These are phyloP conservation scores for Stipa capillata DNA, from an alignment of 176 grass and related monocot species.

Conservation along the genomic window DNA sequence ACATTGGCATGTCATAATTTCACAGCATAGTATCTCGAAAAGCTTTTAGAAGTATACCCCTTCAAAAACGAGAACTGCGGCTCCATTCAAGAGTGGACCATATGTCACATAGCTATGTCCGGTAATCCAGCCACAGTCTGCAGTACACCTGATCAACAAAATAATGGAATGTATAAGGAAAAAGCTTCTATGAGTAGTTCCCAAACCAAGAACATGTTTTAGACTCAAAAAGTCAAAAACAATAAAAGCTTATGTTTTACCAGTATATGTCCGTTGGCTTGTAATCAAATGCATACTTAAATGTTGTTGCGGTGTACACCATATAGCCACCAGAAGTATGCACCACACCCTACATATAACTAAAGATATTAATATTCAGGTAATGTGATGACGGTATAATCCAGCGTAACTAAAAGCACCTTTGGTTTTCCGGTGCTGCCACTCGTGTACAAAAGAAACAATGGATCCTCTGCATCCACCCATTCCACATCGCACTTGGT, in stretches of 20 bases:
- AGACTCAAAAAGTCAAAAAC: background rate
- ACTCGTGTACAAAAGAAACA: conserved; percentile 98
- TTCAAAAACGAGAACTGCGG: conserved; percentile 70
- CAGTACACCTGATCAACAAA: conserved; percentile 64
- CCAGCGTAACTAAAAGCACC: conserved; percentile 38
- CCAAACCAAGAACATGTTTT: background rate
- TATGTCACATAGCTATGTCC: conserved; percentile 87
- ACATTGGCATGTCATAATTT: background rate
- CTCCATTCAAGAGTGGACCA: conserved; percentile 83
- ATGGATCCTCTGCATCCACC: conserved; percentile 98
- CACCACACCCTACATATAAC: conserved; percentile 68
- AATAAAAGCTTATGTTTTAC: conserved; percentile 37
- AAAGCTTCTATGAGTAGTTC: background rate
- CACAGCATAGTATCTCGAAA: background rate
- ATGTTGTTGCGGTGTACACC: conserved; percentile 92
- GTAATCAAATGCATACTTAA: conserved; percentile 99
- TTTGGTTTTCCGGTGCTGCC: conserved; percentile 97
- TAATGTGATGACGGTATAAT: background rate
- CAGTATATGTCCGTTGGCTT: conserved; percentile 91
- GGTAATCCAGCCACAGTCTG: conserved; percentile 88
- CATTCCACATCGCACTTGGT: conserved; percentile 93
- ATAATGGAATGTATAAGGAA: conserved; percentile 6
- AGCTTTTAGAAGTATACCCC: conserved; percentile 50
- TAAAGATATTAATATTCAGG: conserved; percentile 23
- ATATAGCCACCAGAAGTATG: conserved; percentile 99